Conservation (phyloP, 345 rosid genomes). For the Citrus maxima region DNA sequence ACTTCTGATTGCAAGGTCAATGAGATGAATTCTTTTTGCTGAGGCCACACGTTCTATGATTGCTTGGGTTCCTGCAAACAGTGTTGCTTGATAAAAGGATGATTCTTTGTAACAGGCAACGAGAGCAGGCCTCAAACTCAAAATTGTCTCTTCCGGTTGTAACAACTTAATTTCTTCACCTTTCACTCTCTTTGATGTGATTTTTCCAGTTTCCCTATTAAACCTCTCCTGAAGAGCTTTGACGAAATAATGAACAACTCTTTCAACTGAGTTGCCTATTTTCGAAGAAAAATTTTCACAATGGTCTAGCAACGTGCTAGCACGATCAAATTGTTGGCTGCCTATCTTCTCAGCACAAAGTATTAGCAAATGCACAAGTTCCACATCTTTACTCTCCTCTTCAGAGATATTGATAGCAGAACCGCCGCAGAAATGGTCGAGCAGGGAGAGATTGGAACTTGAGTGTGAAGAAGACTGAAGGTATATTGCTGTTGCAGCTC, state of each 20-base stretch:
- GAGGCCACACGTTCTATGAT: constrained; percentile 25
- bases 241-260: neutral
- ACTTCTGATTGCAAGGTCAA: constrained; percentile 28
- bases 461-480: neutral
- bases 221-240: constrained; percentile 13
- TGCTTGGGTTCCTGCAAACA: constrained; percentile 30
- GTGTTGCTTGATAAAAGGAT: constrained; percentile 26
- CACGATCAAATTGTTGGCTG: neutral
- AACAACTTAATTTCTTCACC: neutral
- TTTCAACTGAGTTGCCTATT: neutral
- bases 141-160: neutral
- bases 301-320: neutral
- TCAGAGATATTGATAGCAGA: neutral
- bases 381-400: neutral
- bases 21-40: constrained; percentile 31
- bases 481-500: neutral
- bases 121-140: neutral
- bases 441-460: neutral
- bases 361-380: neutral
- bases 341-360: neutral
- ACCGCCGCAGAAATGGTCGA: neutral
- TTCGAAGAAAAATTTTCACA: neutral
- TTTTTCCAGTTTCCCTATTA: constrained; percentile 18
- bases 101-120: constrained; percentile 4
- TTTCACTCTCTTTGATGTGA: constrained; percentile 1